Evolutionary conservation across 2,329 filamentous ascomycete genomes (phyloP), one percentile per base, ranked within the genome.

Genomic region (Dothideomycetidae sp.): DNA sequence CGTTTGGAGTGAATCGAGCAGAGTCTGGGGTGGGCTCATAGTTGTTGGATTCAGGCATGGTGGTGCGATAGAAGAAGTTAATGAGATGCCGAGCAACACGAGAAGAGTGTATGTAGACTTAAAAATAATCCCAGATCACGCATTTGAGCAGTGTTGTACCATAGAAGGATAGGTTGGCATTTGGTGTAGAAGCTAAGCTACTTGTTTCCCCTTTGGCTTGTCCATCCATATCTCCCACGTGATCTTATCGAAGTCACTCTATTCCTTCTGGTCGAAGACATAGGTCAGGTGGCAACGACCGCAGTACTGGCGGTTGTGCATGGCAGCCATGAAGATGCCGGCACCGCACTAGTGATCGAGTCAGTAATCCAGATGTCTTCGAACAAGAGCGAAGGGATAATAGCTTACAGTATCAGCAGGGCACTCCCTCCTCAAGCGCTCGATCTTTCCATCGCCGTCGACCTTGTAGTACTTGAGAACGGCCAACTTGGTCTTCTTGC

Each of bases 391-490:
- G 14, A 17, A 15, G 12, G 23, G 13, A n/a, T n/a, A 19, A 28
- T 40, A 53, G 69, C 81, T 70, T 67, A 90, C 83, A 60, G 80
- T 83, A 55, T 86, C 79, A 62, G 75, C 70, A 53, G 92, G 90
- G 75, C 90, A 98, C 78, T 98, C 92, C 68, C 90, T 78, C 64
- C 92, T 78, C 53, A 98, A 80, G 62, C 90, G 90, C 81, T 98
- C 90, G 59, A 98, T 96, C 81, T 96, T 96, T 70, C 92, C 90
- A 60, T 98, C 90, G 57, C 82, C 84, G 68, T 96, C 90, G 58
- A 98, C 90, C 83, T 98, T 98, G 83, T 98, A 98, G 83, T 98
- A 98, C 81, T 98, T 98, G 68, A 98, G 86, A 56, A 98, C 88
- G 60, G 90, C 90, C 67, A 98, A 73, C 81, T 98, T 98, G 78